Evolutionary conservation across 768 basidiomycete genomes (phyloP).

Genomic region (Lyophyllum atratum): DNA sequence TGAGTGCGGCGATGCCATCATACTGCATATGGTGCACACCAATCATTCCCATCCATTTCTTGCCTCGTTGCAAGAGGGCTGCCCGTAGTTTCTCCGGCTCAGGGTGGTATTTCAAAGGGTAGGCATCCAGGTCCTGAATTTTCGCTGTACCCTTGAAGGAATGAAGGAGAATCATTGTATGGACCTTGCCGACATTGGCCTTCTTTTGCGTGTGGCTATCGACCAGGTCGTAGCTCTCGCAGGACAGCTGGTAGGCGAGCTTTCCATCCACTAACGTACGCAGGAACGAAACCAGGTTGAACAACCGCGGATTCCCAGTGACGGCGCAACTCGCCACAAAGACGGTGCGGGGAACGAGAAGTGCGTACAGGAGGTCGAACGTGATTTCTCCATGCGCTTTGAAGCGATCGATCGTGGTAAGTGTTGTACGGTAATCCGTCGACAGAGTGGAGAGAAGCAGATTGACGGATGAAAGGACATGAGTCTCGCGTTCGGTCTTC

Average conservation of each 20-base stretch:
- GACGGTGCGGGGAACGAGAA: conserved; percentile 55
- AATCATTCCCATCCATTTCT: conserved; percentile 55
- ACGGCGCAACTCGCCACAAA: conserved; percentile 54
- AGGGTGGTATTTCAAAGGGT: conserved; percentile 54
- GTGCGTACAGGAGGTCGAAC: conserved; percentile 53
- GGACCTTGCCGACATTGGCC: conserved; percentile 41
- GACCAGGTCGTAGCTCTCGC: conserved; percentile 55
- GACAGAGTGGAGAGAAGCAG: conserved; percentile 52
- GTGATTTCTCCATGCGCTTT: conserved; percentile 58
- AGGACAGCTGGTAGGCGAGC: conserved; percentile 42
- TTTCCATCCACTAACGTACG: conserved; percentile 36
- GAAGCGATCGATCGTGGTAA: conserved; percentile 47
- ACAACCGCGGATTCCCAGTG: conserved; percentile 52
- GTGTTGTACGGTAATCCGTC: conserved; percentile 49
- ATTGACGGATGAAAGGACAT: conserved; percentile 46
- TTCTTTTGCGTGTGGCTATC: conserved; percentile 37
- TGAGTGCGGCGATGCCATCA: conserved; percentile 50
- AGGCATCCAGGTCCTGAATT: conserved; percentile 51
- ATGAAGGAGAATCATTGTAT: conserved; percentile 40
- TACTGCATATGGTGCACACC: conserved; percentile 61
- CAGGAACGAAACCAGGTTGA: conserved; percentile 44
- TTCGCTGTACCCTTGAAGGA: conserved; percentile 51
- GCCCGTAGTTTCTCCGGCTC: conserved; percentile 43
- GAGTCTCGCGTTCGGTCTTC: conserved; percentile 39
- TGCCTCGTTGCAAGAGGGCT: conserved; percentile 47